Evolutionary conservation across 2,329 filamentous ascomycete genomes (phyloP), one percentile per base, ranked within the genome.

Genomic region (Cryphonectria radicalis): DNA sequence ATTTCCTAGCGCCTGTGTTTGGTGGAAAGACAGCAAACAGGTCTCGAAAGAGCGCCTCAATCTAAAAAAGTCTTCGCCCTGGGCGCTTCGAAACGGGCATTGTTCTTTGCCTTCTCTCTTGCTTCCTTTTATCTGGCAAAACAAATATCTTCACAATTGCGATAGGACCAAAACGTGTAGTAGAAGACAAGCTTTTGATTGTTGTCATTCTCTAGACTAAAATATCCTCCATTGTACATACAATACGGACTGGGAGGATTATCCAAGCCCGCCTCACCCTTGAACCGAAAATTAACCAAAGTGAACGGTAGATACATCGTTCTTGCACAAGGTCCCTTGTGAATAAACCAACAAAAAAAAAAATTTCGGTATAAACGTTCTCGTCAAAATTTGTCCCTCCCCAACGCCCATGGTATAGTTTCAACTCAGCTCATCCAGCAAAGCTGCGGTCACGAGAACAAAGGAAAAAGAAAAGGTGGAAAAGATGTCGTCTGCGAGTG

Each of bases 391-490:
- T 53, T 50, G 60, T 57, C 70, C 43, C 37, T 10, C 59, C 67
- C 62, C 66, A 72, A 68, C 68, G 65, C 71, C 46, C 68, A 5
- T 64, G 69, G 69, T 71, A 73, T 71, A 73, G 50, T 40, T 6
- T 62, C 28, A 65, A 65, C 32, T 55, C 69, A 73, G 71, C 63
- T 66, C 57, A 66, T 67, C 66, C 69, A 66, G 62, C 55, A 60
- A 42, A 68, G 71, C 71, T 71, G 71, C 63, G 35, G 42, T 59
- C 53, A 50, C 55, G 10, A 67, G 22, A 42, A 46, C 66, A 65
- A 60, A 72, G 74, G 74, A 76, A 28, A 43, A 28, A 46, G 35
- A 74, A 70, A 73, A 11, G 32, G 68, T 72, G 75, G 74, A 76
- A 68, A 71, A 66, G 65, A 65, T 60, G 67, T 60, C 66, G 64